Evolutionary conservation across 768 basidiomycete genomes (phyloP).

Genomic region (Macrolepiota albuminosa): DNA sequence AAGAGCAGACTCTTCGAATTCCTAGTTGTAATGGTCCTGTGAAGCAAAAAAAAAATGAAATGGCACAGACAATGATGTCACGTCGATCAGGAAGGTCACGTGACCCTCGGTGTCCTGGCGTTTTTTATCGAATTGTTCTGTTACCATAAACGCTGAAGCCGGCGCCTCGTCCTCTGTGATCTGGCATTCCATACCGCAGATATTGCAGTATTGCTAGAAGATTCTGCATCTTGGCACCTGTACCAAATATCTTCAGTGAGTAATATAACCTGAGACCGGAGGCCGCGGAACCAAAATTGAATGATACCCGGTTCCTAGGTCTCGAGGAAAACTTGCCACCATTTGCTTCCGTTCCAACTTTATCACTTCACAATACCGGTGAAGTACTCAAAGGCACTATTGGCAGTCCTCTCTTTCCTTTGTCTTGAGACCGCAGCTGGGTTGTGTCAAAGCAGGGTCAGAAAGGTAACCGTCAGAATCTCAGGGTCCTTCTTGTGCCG

Average conservation of each 20-base stretch:
- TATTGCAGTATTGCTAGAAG: background rate
- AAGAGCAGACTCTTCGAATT: background rate
- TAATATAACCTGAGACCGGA: background rate
- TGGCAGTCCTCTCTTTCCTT: background rate
- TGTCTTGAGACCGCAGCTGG: background rate
- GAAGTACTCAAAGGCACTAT: background rate
- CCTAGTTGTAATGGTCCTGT: background rate
- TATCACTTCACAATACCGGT: background rate
- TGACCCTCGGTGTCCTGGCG: background rate
- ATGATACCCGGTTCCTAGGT: conserved; percentile 7
- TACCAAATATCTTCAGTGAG: background rate
- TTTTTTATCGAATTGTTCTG: background rate
- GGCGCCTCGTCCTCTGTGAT: background rate
- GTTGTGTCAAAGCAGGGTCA: background rate
- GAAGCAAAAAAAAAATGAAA: background rate
- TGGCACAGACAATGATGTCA: background rate
- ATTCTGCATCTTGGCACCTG: background rate
- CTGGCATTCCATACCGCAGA: background rate
- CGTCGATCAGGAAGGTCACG: background rate
- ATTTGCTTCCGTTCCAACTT: background rate
- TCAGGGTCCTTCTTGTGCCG: background rate
- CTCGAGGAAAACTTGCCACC: conserved; percentile 8
- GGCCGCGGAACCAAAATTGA: conserved; percentile 13
- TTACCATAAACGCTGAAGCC: background rate
- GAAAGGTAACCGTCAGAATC: background rate